These are phyloP conservation scores for Eimeria zaria DNA, from an alignment of 169 alveolate species.

Conservation along the genomic window DNA sequence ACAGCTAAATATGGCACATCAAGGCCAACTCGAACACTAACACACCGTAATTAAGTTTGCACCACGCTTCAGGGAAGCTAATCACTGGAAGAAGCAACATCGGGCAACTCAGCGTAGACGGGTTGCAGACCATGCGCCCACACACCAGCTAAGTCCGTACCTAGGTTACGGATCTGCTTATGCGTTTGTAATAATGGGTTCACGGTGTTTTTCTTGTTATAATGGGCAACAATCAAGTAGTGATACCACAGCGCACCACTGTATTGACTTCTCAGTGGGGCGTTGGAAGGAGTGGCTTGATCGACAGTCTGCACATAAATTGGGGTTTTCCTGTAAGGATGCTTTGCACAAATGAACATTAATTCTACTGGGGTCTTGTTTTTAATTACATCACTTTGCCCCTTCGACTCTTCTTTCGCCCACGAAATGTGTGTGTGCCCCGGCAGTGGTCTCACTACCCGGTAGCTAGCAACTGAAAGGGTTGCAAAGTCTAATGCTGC, in stretches of 20 bases:
- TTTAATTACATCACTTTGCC: not conserved
- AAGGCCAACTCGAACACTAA: not conserved
- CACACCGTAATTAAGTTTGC: not conserved
- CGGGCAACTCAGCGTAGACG: not conserved
- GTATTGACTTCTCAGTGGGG: not conserved
- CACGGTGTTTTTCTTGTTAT: not conserved
- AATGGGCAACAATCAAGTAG: not conserved
- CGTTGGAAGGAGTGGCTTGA: not conserved
- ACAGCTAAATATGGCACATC: not conserved
- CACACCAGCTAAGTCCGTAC: not conserved
- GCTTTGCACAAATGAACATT: not conserved
- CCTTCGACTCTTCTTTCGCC: not conserved
- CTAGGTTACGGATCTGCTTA: not conserved
- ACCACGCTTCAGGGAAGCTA: not conserved
- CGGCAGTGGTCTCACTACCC: not conserved
- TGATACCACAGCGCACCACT: not conserved
- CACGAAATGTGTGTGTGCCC: not conserved
- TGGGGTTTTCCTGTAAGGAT: not conserved
- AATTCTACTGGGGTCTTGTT: not conserved
- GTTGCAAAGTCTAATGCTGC: not conserved
- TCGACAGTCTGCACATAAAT: not conserved
- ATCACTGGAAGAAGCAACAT: not conserved
- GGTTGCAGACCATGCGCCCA: too few relatives aligned
- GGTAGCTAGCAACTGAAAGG: not conserved
- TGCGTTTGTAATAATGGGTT: not conserved